Evolutionary conservation across 225 moss, liverwort and hornwort genomes (phyloP), one percentile per base, ranked within the genome.

Genomic region (Bryoerythrophyllum caledonicum): DNA sequence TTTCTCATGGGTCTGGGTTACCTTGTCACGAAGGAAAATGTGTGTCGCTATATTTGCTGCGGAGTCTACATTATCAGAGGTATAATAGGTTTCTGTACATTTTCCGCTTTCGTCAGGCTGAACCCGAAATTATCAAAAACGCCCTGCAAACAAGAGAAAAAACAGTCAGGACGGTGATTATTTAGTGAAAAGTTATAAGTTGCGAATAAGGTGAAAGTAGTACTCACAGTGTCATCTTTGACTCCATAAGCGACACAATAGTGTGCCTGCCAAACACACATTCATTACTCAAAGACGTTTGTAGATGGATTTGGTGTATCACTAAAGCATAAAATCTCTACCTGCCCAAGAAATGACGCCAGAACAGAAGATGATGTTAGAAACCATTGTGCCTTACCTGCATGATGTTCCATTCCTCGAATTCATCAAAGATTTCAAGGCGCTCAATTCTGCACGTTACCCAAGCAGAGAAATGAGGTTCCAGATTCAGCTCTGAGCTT

Each of bases 381-480:
- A 63, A 53, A 24, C 7, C 5, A 17, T 30, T 67, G 19, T 67
- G 26, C 27, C 16, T 28, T 79, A 94, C 94, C 92, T 96, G 96
- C 96, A 96, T 96, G 24, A 94, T 94, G 72, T 96, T 92, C 96
- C 96, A 96, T 85, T 96, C 96, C 76, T 96, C 94, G 73, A 96
- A 96, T 83, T 96, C 96, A 81, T 96, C 96, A 76, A 96, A 96
- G 67, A 96, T 92, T 65, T 96, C 91, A 67, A 91, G 78, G 19
- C 85, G 81, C 78, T 91, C 93, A 62, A 89, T 91, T 62, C 67
- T 92, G 86, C 60, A 10, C 23, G 3, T 55, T 55, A 8, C 54
- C 54, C 1, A 8, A 53, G 52, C 8, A 53, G 52, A n/a, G n/a
- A 7, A 55, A 21, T 55, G 1, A 55, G 54, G 23, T 55, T 55